Base-by-base conservation (phyloP, 192 early-diverging fungal species). In the Fimicolochytrium jonesii region DNA sequence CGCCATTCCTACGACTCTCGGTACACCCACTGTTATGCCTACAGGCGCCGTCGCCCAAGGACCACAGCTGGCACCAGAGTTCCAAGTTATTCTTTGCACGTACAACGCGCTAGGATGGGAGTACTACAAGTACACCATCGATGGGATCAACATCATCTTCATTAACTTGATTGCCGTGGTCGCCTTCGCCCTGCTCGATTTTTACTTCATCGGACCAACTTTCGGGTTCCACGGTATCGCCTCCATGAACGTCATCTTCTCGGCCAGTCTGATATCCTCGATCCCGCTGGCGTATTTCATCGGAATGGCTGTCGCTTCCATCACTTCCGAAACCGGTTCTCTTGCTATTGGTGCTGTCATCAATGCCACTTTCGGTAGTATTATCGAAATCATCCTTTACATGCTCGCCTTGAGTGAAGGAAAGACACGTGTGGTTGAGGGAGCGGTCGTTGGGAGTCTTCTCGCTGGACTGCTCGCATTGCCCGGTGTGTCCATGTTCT, bases 281-380 rank as follows among this genome's bases (percentile, higher is more conserved):
- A 84, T 98, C 23, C 96, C 96, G 2, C 74, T 96, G 6, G 88
- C 92, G 9, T 98, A 95, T 69, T 93, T 97, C 72, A 97, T 98
- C 68, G 96, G 96, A 3, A 92, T 91, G 87, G 91, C 89, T 2
- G 94, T 98, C 22, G 88, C 90, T n/a, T 92, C 90, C 17, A 95
- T 98, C 72, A 94, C 93, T 13, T 92, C 94, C 7, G 92, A 97
- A 70, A 92, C 92, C 9, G 76, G 76, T 0, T 88, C 87, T 37
- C 72, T 94, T 59, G 96, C 92, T 17, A 70, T 98, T 66, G 96
- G 93, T 23, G 90, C 93, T 0, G 94, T 95, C 34, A 90, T 97
- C 68, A 98, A 98, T 71, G 96, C 96, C 3, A 95, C 96, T 0
- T 98, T 98, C 71, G 96, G 95, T 32, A 88, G 85, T 28, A 95